These are phyloP conservation scores for Marasmius tenuissimus DNA, from an alignment of 1,284 basidiomycete genomes.

Conservation along the genomic window DNA sequence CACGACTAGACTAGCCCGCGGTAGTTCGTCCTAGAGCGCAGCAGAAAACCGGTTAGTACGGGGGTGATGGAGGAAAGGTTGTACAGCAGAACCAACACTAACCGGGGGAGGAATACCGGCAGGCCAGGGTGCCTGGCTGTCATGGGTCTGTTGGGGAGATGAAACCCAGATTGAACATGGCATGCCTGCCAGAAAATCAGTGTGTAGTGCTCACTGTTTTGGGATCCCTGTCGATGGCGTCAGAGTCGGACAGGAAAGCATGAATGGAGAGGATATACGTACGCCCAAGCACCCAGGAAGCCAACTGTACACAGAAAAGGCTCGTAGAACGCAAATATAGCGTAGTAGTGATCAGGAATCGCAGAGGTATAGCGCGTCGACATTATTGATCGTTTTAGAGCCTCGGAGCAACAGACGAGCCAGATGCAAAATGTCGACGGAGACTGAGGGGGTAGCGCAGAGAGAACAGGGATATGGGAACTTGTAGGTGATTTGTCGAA, in stretches of 20 bases:
- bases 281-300: constrained; percentile 59
- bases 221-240: constrained; percentile 48
- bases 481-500: not conserved
- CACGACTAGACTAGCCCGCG: constrained; percentile 58
- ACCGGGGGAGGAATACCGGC: constrained; percentile 42
- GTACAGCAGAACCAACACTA: not conserved
- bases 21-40: constrained; percentile 33
- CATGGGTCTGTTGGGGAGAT: constrained; percentile 51
- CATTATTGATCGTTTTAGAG: constrained; percentile 16
- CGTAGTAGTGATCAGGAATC: constrained; percentile 69
- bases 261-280: constrained; percentile 20
- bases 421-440: too few species aligned
- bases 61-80: too few species aligned
- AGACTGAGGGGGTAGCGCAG: too few species aligned
- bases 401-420: not conserved
- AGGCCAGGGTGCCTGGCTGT: constrained; percentile 74
- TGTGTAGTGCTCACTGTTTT: constrained; percentile 45
- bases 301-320: constrained; percentile 64
- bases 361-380: constrained; percentile 50
- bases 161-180: constrained; percentile 9
- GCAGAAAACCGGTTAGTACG: not conserved
- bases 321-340: constrained; percentile 71
- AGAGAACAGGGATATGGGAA: too few species aligned
- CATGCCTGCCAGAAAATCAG: constrained; percentile 8
- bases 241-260: constrained; percentile 10